Conservation (phyloP, 495 filamentous ascomycete genomes). For the Penicillium psychrofluorescens region DNA sequence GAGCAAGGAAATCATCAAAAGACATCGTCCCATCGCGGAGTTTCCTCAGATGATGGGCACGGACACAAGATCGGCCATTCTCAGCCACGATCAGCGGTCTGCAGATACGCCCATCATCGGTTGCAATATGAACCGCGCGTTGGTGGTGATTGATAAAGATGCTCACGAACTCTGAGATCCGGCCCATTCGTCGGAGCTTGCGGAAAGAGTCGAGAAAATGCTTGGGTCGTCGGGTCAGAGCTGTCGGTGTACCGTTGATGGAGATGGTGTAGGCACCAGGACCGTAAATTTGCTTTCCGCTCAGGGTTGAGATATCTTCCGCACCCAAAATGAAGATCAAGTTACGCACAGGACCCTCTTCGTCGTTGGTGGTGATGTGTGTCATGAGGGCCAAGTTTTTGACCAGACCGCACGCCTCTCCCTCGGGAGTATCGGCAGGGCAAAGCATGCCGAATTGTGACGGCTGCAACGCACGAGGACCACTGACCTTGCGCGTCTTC, state of each 20-base stretch:
- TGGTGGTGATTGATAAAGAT: constrained; percentile 93
- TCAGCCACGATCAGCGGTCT: constrained; percentile 91
- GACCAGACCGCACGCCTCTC: constrained; percentile 93
- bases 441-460: constrained; percentile 98
- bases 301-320: constrained; percentile 64
- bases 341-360: constrained; percentile 78
- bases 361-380: constrained; percentile 93
- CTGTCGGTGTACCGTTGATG: constrained; percentile 89
- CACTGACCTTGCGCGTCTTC: constrained; percentile 92
- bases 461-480: constrained; percentile 89
- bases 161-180: constrained; percentile 89
- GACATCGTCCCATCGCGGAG: constrained; percentile 72
- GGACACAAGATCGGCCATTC: constrained; percentile 72
- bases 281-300: constrained; percentile 75
- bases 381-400: constrained; percentile 99
- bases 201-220: constrained; percentile 78
- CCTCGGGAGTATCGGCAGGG: constrained; percentile 94
- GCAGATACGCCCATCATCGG: constrained; percentile 94
- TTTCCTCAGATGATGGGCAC: constrained; percentile 63
- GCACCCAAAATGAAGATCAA: constrained; percentile 72
- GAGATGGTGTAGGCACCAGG: constrained; percentile 84
- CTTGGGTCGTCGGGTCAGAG: constrained; percentile 74
- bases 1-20: constrained; percentile 88
- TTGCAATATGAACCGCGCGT: constrained; percentile 86
- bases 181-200: constrained; percentile 73